Percentiles rank a stretch among this genome's conserved stretches.
These are phyloP conservation scores for Hypomontagnella submonticulosa DNA, from an alignment of 495 filamentous ascomycete genomes.

Conservation along the genomic window DNA sequence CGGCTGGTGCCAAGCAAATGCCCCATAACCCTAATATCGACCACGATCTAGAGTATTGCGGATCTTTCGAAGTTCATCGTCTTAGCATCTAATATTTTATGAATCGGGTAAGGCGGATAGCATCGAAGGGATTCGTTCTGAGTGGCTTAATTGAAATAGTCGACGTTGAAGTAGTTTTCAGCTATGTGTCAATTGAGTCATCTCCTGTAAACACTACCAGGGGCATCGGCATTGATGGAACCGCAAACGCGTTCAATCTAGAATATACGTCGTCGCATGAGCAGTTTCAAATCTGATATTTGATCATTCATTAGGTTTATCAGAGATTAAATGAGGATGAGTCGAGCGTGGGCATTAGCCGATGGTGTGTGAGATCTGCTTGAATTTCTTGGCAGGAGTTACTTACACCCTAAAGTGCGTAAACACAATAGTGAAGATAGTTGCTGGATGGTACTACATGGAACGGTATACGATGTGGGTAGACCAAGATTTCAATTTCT, in stretches of 20 bases:
- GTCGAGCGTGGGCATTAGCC: conserved; percentile 18
- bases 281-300: background rate
- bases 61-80: conserved; percentile 5
- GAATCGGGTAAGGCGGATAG: background rate
- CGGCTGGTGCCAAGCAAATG: conserved; percentile 16
- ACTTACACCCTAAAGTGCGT: conserved; percentile 54
- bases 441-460: conserved; percentile 83
- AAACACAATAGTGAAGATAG: conserved; percentile 72
- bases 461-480: conserved; percentile 78
- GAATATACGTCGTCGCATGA: background rate
- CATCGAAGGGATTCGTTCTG: background rate
- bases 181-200: conserved; percentile 21
- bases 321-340: conserved; percentile 11
- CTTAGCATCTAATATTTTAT: background rate
- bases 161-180: background rate
- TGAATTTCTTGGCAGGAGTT: background rate
- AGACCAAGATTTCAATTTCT: conserved; percentile 45
- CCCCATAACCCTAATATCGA: conserved; percentile 8
- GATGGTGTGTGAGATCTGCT: conserved; percentile 24
- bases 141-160: background rate
- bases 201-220: background rate
- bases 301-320: background rate
- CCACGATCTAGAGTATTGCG: background rate
- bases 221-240: background rate
- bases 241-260: background rate